phyloP scores from a whole-genome alignment of 805 yeast species.

The Myxozyma kluyveri region DNA sequence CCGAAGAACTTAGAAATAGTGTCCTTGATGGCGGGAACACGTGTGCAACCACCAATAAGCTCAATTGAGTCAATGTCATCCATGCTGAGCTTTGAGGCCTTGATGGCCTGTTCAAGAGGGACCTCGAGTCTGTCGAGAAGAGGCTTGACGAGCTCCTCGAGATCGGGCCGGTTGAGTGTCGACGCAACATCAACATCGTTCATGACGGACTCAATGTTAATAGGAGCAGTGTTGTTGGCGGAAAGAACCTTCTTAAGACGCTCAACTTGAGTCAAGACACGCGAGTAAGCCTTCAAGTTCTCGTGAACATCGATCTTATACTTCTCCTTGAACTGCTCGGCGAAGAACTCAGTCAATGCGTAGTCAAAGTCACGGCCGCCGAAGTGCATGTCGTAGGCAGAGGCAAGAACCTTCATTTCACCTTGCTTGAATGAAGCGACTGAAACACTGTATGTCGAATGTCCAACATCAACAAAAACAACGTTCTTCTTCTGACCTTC shows the following conservation, averaged over 20 bases:
- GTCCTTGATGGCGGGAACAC: constrained; percentile 91
- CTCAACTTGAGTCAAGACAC: constrained; percentile 90
- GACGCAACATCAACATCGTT: constrained; percentile 94
- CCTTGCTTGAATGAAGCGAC: constrained; percentile 92
- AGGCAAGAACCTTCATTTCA: constrained; percentile 87
- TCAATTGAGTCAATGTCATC: constrained; percentile 87
- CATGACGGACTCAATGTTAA: constrained; percentile 94
- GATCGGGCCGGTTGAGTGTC: constrained; percentile 81
- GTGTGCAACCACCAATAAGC: constrained; percentile 96
- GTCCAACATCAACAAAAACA: constrained; percentile 95
- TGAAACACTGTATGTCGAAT: constrained; percentile 88
- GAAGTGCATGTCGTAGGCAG: constrained; percentile 91
- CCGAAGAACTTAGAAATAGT: constrained; percentile 76
- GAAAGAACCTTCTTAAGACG: constrained; percentile 92
- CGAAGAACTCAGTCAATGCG: constrained; percentile 92
- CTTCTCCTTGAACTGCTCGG: constrained; percentile 84
- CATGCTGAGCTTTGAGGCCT: constrained; percentile 67
- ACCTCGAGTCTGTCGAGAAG: constrained; percentile 68
- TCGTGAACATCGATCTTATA: constrained; percentile 79
- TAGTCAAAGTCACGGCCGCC: constrained; percentile 98
- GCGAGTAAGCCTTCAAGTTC: constrained; percentile 92
- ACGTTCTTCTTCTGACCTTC: constrained; percentile 80
- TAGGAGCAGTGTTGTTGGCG: constrained; percentile 92
- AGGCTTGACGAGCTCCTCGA: constrained; percentile 86
- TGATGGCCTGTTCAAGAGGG: constrained; percentile 80